Evolutionary conservation across 495 filamentous ascomycete genomes (phyloP), one percentile per base, ranked within the genome.

Genomic region (Penicillium roqueforti): DNA sequence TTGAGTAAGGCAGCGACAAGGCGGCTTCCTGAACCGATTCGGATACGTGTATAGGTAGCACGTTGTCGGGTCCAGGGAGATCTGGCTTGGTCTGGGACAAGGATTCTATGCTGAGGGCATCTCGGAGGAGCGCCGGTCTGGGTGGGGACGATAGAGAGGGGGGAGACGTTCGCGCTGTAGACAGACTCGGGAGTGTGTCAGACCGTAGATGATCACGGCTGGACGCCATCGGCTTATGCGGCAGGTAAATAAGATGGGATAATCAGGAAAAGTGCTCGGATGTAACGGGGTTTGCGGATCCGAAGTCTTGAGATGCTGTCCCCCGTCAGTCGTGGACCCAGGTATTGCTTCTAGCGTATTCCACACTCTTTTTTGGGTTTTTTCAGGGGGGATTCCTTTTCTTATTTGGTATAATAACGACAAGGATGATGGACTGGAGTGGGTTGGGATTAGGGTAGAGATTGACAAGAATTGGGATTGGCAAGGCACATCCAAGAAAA

Each of bases 91-190:
- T 36, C 25, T 66, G 56, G 47, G 68, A 67, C 46, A 72, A 63
- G 18, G 71, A 67, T 47, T 72, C 68, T 69, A 76, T 69, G 55
- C 71, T 62, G 47, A 60, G 59, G 51, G 68, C 72, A 75, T 79
- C 76, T 53, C 69, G 72, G 23, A 72, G 72, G 28, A 76, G 69
- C 10, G 71, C 69, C 14, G 72, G 63, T 61, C 39, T n/a, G 49
- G 36, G 53, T 14, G 28, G 60, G 28, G 18, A n/a, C n/a, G 60
- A 37, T 41, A 54, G 37, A 41, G 58, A 55, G 14, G 50, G 28
- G 51, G 29, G 51, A 51, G 61, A 58, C 37, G 54, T 26, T 13
- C 29, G n/a, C 31, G 1, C 36, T 56, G 51, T 52, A 38, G 48
- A 38, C 20, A 31, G 31, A 34, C 38, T 44, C 36, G 59, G 42